phyloP scores from a whole-genome alignment of 345 rosid genomes.

The Cardiospermum halicacabum region DNA sequence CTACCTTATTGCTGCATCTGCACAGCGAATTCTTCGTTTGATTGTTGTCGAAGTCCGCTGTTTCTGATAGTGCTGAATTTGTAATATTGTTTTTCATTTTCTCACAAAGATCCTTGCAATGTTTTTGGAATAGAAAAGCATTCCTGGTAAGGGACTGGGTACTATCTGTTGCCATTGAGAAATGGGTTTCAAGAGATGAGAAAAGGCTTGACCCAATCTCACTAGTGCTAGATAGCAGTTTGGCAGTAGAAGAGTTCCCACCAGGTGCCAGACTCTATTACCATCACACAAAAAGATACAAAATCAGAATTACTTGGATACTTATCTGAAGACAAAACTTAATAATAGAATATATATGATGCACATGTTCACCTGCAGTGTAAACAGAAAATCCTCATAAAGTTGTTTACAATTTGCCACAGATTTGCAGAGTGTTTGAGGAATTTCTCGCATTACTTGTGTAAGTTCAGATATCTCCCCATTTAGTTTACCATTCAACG shows the following conservation, averaged over 20 bases:
- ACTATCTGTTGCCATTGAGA: slow-evolving; percentile 28
- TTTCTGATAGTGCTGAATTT: slow-evolving; percentile 36
- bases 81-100: slow-evolving; percentile 36
- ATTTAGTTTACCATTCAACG: slow-evolving; percentile 41
- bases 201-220: slow-evolving; percentile 57
- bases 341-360: background rate
- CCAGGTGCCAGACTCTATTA: slow-evolving; percentile 46
- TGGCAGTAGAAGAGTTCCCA: slow-evolving; percentile 45
- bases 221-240: slow-evolving; percentile 41
- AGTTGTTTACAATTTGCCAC: slow-evolving; percentile 47
- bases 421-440: slow-evolving; percentile 43
- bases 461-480: slow-evolving; percentile 61
- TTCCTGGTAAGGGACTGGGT: slow-evolving; percentile 21
- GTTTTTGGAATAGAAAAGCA: slow-evolving; percentile 35
- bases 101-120: slow-evolving; percentile 43
- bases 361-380: slow-evolving; percentile 49
- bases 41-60: slow-evolving; percentile 21
- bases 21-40: slow-evolving; percentile 27
- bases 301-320: slow-evolving; percentile 12
- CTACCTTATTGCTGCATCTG: slow-evolving; percentile 65
- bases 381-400: slow-evolving; percentile 41
- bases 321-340: background rate
- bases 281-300: slow-evolving; percentile 13
- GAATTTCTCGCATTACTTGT: slow-evolving; percentile 43
- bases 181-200: slow-evolving; percentile 54